Evolutionary conservation across 805 yeast genomes (phyloP).

Genomic region (Hanseniaspora valbyensis): DNA sequence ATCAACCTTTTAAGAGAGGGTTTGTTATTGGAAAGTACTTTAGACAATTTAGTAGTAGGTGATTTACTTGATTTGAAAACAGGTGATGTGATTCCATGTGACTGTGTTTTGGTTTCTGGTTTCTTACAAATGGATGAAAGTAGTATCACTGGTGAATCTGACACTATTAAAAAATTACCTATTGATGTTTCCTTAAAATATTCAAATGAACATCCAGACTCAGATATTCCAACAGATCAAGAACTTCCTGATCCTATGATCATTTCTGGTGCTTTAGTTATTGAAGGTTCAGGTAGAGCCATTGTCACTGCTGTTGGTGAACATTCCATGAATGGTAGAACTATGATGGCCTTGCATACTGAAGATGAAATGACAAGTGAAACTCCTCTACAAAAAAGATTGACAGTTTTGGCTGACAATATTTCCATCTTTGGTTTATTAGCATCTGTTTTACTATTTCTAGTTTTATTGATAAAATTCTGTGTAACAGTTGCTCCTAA

Average conservation of each 20-base stretch:
- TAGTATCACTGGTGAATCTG: constrained; percentile 87
- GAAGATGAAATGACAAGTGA: constrained; percentile 48
- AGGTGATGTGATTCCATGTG: constrained; percentile 91
- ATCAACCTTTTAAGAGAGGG: constrained; percentile 64
- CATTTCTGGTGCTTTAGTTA: constrained; percentile 80
- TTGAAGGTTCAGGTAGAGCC: constrained; percentile 78
- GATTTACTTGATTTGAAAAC: constrained; percentile 75
- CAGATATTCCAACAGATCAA: constrained; percentile 23
- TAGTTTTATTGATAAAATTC: constrained; percentile 69
- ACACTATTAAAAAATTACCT: constrained; percentile 60
- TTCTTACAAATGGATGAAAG: constrained; percentile 83
- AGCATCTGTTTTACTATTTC: constrained; percentile 71
- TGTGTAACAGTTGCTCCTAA: constrained; percentile 48
- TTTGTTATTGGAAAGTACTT: constrained; percentile 52
- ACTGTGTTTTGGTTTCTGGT: constrained; percentile 63
- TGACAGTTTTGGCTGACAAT: constrained; percentile 76
- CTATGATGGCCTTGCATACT: constrained; percentile 65
- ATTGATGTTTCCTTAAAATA: constrained; percentile 34
- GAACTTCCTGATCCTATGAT: constrained; percentile 64
- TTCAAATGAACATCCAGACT: constrained; percentile 21
- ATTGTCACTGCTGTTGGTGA: constrained; percentile 84
- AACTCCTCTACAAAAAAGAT: constrained; percentile 80
- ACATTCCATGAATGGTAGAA: constrained; percentile 82
- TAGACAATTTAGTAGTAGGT: constrained; percentile 73
- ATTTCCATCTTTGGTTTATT: constrained; percentile 89